These are phyloP conservation scores for Aspergillus tanneri DNA, from an alignment of 2,329 filamentous ascomycete genomes.

Conservation along the genomic window DNA sequence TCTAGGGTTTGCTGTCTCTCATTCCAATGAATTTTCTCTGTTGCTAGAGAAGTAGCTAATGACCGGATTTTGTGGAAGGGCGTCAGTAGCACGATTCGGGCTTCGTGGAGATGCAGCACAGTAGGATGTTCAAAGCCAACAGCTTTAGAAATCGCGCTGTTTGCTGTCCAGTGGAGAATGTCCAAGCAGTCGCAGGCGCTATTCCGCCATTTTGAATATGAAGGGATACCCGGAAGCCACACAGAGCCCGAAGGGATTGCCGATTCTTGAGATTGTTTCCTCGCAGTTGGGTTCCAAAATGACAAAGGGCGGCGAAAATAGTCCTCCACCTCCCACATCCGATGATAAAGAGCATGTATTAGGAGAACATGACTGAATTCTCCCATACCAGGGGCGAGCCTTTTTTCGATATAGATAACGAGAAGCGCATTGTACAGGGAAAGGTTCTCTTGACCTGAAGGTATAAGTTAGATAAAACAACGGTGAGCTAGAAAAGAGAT, in stretches of 20 bases:
- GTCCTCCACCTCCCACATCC: constrained; percentile 50
- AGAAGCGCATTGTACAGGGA: constrained; percentile 47
- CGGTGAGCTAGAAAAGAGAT: background rate
- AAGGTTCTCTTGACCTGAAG: constrained; percentile 26
- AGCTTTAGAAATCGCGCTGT: constrained; percentile 50
- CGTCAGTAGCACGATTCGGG: constrained; percentile 53
- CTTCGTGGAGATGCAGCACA: constrained; percentile 56
- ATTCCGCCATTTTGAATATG: constrained; percentile 50
- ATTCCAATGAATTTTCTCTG: constrained; percentile 31
- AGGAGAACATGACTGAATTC: constrained; percentile 52
- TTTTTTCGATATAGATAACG: constrained; percentile 52
- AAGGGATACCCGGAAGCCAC: constrained; percentile 50
- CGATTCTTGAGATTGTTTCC: constrained; percentile 37
- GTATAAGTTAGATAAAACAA: background rate
- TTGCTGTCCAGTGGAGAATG: constrained; percentile 59
- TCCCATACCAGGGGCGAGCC: constrained; percentile 44
- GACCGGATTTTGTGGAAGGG: constrained; percentile 50
- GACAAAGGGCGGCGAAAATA: constrained; percentile 49
- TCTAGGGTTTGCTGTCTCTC: constrained; percentile 30
- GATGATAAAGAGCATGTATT: constrained; percentile 52
- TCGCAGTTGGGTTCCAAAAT: constrained; percentile 47
- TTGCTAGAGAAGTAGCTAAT: constrained; percentile 41
- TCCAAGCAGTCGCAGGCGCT: constrained; percentile 51
- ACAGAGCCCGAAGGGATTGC: constrained; percentile 38
- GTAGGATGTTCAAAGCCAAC: constrained; percentile 56